A percentile compares a stretch with the other conserved stretches of the same genome.
These are phyloP conservation scores for Talaromyces borbonicus DNA, from an alignment of 495 filamentous ascomycete genomes.

Conservation along the genomic window DNA sequence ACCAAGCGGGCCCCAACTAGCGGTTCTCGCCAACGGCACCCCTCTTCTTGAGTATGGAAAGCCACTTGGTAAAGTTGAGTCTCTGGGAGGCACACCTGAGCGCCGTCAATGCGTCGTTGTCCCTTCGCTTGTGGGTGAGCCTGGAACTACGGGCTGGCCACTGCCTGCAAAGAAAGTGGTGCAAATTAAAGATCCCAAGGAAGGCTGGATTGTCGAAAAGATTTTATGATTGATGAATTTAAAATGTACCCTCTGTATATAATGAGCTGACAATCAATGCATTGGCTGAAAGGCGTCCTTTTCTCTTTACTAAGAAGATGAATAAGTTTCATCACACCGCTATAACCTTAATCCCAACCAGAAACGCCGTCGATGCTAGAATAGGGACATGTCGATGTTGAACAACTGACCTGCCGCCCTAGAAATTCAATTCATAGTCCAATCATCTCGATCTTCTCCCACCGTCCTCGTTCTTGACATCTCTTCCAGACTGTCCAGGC, in stretches of 20 bases:
- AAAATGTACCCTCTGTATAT: not conserved
- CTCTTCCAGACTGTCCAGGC: not conserved
- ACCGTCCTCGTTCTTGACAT: not conserved
- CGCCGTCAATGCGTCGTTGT: conserved; percentile 74
- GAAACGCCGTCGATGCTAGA: not conserved
- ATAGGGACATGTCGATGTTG: not conserved
- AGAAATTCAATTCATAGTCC: not conserved
- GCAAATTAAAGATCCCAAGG: conserved; percentile 60
- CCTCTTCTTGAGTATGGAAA: conserved; percentile 80
- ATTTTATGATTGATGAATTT: conserved; percentile 17
- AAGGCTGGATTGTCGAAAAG: conserved; percentile 72
- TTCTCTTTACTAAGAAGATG: not conserved
- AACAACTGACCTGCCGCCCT: no score
- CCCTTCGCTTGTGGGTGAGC: conserved; percentile 57
- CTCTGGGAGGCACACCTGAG: conserved; percentile 42
- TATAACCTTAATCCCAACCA: not conserved
- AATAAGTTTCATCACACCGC: not conserved
- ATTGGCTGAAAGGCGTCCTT: not conserved
- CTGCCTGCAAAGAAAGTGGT: conserved; percentile 72
- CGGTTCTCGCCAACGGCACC: conserved; percentile 72
- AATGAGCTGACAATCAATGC: not conserved
- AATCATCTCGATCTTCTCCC: conserved; percentile 1
- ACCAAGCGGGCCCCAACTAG: conserved; percentile 64
- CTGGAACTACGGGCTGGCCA: conserved; percentile 68
- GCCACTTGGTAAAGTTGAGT: conserved; percentile 71